Evolutionary conservation across 495 filamentous ascomycete species (phyloP).

Genomic region (Schizothecium vesticola): DNA sequence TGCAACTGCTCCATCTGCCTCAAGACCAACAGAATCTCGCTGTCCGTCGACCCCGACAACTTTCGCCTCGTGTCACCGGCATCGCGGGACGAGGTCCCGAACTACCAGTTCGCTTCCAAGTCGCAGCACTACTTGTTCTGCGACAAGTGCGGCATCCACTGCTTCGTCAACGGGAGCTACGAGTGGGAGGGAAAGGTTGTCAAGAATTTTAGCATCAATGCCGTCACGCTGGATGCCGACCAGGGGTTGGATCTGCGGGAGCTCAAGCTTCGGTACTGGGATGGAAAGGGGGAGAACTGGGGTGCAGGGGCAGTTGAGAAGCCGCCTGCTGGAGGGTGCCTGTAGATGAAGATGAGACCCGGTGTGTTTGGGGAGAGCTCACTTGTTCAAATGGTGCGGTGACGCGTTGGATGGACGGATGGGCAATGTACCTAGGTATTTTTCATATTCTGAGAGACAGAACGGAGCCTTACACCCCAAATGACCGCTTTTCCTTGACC

Average conservation of each 20-base stretch:
- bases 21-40: constrained; percentile 3
- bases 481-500: not conserved
- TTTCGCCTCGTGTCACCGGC: constrained; percentile 2
- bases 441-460: too few relatives aligned
- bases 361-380: not conserved
- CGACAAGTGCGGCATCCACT: constrained; percentile 6
- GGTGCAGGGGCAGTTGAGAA: not conserved
- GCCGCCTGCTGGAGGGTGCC: not conserved
- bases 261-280: constrained; percentile 8
- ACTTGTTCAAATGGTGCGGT: not conserved
- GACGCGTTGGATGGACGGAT: not conserved
- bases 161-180: not conserved
- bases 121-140: constrained; percentile 5
- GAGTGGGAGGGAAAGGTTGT: constrained; percentile 2
- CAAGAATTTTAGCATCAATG: constrained; percentile 2
- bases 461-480: not conserved
- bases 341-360: not conserved
- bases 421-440: too few relatives aligned
- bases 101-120: constrained; percentile 4
- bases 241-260: constrained; percentile 3
- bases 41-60: not conserved
- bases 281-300: constrained; percentile 6
- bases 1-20: constrained; percentile 14
- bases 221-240: constrained; percentile 8
- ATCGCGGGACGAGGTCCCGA: not conserved